These are phyloP conservation scores for Solanum raphanifolium DNA, from an alignment of 257 asterid genomes.

Conservation along the genomic window DNA sequence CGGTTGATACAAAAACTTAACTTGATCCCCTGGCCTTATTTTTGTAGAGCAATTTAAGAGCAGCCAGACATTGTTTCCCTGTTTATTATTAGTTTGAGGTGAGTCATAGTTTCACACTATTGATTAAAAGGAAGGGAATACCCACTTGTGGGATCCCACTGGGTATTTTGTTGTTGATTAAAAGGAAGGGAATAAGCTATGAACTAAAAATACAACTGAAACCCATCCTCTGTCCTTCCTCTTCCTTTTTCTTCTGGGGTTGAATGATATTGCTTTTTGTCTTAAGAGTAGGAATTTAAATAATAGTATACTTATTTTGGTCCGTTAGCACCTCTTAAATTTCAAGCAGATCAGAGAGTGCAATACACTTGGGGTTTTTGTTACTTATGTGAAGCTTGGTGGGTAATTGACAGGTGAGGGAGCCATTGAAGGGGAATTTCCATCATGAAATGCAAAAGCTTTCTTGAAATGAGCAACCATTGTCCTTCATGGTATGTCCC, in stretches of 20 bases:
- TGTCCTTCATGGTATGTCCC: conserved; percentile 31
- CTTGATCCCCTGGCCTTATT: background rate
- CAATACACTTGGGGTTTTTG: conserved; percentile 11
- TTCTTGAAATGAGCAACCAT: conserved; percentile 18
- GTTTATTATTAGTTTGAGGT: background rate
- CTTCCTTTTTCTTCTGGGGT: background rate
- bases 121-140: background rate
- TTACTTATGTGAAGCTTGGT: conserved; percentile 33
- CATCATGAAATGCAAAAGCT: conserved; percentile 23
- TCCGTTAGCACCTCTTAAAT: background rate
- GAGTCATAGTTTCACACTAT: background rate
- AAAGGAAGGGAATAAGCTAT: background rate
- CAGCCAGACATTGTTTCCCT: background rate
- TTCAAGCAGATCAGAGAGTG: background rate
- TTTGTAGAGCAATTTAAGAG: background rate
- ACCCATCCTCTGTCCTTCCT: background rate
- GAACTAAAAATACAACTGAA: background rate
- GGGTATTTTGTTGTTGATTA: background rate
- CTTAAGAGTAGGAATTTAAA: background rate
- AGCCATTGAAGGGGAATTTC: conserved; percentile 38
- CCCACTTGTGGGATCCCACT: background rate
- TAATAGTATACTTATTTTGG: background rate
- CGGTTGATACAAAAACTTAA: background rate
- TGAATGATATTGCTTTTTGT: background rate
- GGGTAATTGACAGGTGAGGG: conserved; percentile 41